Base-by-base conservation (phyloP, 2,329 filamentous ascomycete genomes). In the Metarhizium robertsii region DNA sequence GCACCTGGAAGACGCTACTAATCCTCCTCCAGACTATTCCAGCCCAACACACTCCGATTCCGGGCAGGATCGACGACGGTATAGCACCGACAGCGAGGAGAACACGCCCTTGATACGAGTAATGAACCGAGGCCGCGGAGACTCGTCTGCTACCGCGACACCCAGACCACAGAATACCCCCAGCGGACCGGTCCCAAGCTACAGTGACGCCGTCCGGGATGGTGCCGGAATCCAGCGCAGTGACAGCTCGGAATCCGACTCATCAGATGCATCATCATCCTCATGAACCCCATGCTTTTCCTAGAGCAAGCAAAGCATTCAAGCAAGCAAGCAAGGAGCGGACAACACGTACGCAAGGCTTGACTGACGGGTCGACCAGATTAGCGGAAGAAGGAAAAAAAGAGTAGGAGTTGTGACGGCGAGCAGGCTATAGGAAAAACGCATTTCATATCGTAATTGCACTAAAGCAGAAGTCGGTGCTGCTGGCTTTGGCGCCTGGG, bases 171-270 rank as follows among this genome's bases (percentile, higher is more conserved):
- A 55, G 34, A 18, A 13, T 45, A 38, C 46, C 48, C 59, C 57
- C 42, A 86, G 88, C 29, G 45, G 25, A 11, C 88, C 90, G 0
- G 91, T 94, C 60, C 90, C 90, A 2, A 92, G 83, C 64, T 95
- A 95, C 67, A 88, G 85, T 67, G 88, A 89, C 57, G 90, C 88
- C 2, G 77, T 91, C 46, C 72, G 74, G 55, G 77, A 81, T 61
- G 79, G 79, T 11, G 69, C 68, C 32, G 63, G 67, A 29, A 58
- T 60, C 36, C 60, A 66, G 10, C 58, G 65, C 38, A 62, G 59
- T 34, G 58, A 62, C 46, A 66, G 62, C 53, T 60, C 60, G 5
- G 64, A 58, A 18, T 57, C 63, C 6, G 60, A 59, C n/a, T 20
- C 46, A 38, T 38, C 52, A 16, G 48, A 51, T 25, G 40, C n/a